These are phyloP conservation scores for Cryptosporidium xiaoi DNA, from an alignment of 169 alveolate genomes.

Conservation along the genomic window DNA sequence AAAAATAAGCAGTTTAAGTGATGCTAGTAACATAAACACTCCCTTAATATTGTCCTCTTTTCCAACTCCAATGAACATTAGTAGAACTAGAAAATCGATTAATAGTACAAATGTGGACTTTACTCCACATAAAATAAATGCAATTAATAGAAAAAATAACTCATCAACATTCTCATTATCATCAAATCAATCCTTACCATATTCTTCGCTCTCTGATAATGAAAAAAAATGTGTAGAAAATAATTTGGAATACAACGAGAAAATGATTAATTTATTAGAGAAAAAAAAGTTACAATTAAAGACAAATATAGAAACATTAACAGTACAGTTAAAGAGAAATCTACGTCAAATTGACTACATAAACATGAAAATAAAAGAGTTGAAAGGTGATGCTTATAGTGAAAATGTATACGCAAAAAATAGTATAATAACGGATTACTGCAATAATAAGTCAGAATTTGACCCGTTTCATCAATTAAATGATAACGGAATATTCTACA, in stretches of 20 bases:
- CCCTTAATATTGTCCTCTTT: too few relatives aligned
- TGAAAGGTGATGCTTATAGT: neutral
- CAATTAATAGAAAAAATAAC: neutral
- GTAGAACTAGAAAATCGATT: neutral
- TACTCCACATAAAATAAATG: neutral
- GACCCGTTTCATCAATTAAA: too few relatives aligned
- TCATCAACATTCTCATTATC: neutral
- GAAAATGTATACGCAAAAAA: neutral
- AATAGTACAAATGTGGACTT: neutral
- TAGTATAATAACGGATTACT: neutral
- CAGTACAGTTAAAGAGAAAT: conserved; percentile 31
- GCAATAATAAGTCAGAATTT: neutral
- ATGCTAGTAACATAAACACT: neutral
- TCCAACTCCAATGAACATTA: too few relatives aligned
- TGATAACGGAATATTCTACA: too few relatives aligned
- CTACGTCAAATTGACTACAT: conserved; percentile 57
- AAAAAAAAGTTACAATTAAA: conserved; percentile 16
- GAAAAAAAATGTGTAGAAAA: neutral
- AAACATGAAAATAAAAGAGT: conserved; percentile 32
- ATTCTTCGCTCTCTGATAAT: too few relatives aligned
- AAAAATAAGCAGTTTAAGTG: neutral
- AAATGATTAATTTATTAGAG: conserved; percentile 23
- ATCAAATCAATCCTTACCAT: too few relatives aligned
- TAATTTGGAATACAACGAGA: neutral
- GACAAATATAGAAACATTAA: conserved; percentile 14